These are phyloP conservation scores for Camelina hispida DNA, from an alignment of 345 rosid genomes.

Conservation along the genomic window DNA sequence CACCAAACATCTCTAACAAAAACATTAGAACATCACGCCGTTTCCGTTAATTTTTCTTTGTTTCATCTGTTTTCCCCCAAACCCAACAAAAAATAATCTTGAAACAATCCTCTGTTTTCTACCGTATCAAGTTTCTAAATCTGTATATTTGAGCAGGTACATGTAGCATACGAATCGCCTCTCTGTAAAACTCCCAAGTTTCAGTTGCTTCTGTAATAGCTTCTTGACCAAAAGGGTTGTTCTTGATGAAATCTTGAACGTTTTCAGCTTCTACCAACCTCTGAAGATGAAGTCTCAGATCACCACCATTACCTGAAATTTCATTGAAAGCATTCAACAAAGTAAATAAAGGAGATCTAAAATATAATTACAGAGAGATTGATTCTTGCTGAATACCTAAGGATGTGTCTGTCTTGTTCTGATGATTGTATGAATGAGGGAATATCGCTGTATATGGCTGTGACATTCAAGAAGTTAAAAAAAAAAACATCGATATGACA, in stretches of 20 bases:
- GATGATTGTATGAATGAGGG: constrained; percentile 68
- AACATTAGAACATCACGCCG: neutral
- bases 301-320: constrained; percentile 67
- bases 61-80: neutral
- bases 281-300: constrained; percentile 70
- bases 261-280: constrained; percentile 56
- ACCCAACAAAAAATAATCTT: neutral
- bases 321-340: neutral
- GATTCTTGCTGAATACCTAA: constrained; percentile 56
- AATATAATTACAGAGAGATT: neutral
- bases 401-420: constrained; percentile 52
- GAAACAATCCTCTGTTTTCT: neutral
- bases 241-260: constrained; percentile 62
- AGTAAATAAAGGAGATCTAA: neutral
- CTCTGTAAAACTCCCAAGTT: constrained; percentile 66
- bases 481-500: neutral
- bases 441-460: constrained; percentile 78
- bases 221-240: constrained; percentile 74
- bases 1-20: constrained; percentile 9
- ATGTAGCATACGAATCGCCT: constrained; percentile 35
- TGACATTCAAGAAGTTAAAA: constrained; percentile 4
- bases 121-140: constrained; percentile 5
- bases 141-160: neutral
- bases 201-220: constrained; percentile 60
- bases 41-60: neutral